Evolutionary conservation across 1,284 basidiomycete genomes (phyloP), one percentile per base, ranked within the genome.

Genomic region (Anthracocystis panici-leucophaei): DNA sequence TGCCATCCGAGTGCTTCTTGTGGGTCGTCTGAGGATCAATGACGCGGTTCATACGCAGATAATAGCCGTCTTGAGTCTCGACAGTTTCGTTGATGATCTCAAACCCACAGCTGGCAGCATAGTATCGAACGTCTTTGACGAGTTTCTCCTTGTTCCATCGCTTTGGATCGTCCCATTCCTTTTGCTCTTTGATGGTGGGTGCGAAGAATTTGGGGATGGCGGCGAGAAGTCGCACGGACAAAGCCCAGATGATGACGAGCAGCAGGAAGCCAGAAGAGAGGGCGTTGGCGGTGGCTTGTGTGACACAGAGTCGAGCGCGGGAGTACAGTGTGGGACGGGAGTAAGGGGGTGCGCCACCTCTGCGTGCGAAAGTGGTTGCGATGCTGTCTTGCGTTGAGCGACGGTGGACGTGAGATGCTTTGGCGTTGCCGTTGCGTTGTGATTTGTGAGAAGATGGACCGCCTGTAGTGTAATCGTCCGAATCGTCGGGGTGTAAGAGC

Each of bases 41-140:
- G 57, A 90, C 88, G 52, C 87, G 86, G 82, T 90, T 88, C 75
- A 90, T 86, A 51, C 88, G 86, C 38, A 90, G 81, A 42, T 85
- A 85, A 80, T 88, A 90, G 7, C 90, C 90, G 77, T 90, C 89
- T 65, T 89, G 87, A 0, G 89, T 90, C 80, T 89, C 88, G 21
- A 89, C 87, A 25, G 86, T 86, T 81, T 89, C 88, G 75, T 90
- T 87, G 58, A 88, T 85, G 50, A 90, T 89, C 68, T 90, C 88
- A 80, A 89, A 88, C 3, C 89, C 89, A 48, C 88, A 87, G 53
- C 86, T 85, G 23, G 80, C 80, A 0, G 89, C 90, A 82, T 90
- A 90, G 85, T 89, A 89, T 42, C 83, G 81, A 3, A 89, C 88
- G 69, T 90, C 88, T 68, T 89, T 89, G 65, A 86, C 86, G 38